phyloP scores from a whole-genome alignment of 805 yeast genomes.

The Crinitomyces ghanaensis region DNA sequence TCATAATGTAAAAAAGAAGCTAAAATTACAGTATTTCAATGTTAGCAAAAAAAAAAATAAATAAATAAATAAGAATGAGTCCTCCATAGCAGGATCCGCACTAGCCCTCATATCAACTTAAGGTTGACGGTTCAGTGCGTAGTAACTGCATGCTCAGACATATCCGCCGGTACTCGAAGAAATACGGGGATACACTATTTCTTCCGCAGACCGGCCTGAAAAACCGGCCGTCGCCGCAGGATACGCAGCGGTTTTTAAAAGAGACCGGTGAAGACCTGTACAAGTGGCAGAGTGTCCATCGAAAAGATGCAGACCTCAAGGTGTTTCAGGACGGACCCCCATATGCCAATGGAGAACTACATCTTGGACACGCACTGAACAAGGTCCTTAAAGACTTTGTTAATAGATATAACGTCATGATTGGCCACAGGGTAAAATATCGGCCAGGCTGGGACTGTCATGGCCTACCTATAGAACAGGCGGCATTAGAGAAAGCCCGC shows the following conservation, averaged over 20 bases:
- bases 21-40: too few species aligned
- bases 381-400: constrained; percentile 82
- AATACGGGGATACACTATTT: constrained; percentile 13
- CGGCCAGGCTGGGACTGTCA: constrained; percentile 99
- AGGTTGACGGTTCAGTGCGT: too few species aligned
- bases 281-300: constrained; percentile 39
- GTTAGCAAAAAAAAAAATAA: too few species aligned
- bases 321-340: constrained; percentile 97
- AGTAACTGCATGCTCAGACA: too few species aligned
- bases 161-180: constrained; percentile 7
- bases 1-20: too few species aligned
- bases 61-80: too few species aligned
- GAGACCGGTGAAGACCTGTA: constrained; percentile 39
- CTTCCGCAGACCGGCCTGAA: constrained; percentile 14
- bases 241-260: constrained; percentile 5
- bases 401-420: constrained; percentile 53
- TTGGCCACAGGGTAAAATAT: constrained; percentile 55
- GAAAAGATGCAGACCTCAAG: constrained; percentile 27
- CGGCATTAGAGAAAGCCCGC: constrained; percentile 46
- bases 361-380: constrained; percentile 85
- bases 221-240: constrained; percentile 7
- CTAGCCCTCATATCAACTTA: too few species aligned
- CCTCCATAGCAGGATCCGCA: too few species aligned
- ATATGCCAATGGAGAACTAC: constrained; percentile 91
- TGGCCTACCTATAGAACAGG: constrained; percentile 91